Evolutionary conservation across 1,139 yeast genomes (phyloP), one percentile per base, ranked within the genome.

Genomic region (Blastobotrys arbuscula): DNA sequence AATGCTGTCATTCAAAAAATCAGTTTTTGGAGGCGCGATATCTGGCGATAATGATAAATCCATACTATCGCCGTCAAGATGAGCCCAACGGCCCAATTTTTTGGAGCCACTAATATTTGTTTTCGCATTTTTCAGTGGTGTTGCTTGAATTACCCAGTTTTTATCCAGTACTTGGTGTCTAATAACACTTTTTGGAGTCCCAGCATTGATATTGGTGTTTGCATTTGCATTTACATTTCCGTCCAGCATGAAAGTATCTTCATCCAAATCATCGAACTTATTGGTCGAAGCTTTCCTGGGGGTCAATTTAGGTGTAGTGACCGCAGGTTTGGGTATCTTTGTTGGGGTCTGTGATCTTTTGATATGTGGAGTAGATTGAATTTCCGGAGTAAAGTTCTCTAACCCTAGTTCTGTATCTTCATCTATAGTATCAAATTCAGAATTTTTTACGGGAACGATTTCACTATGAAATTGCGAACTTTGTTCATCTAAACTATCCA

Each of bases 101-200:
- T 15, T 39, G 5, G 15, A 20, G 39, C 28, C 38, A 44, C 38
- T 28, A 39, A 31, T 3, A 55, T 43, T 36, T 45, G 33, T 15
- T 13, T 16, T 19, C 7, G 6, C 20, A 31, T 42, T 37, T 15
- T 49, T 42, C 24, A 39, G 48, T 10, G 71, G 71, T 9, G 71
- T 67, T 9, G 61, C 68, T 44, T 65, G 68, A 26, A 67, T 50
- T 10, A 63, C 58, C 71, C 70, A 68, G 45, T 61, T 64, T 44
- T 59, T 57, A 52, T 67, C 66, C 35, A 67, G 57, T 5, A 67
- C 69, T 24, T 66, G 65, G 47, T 68, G 72, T 6, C 67, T 52
- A n/a, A 68, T 21, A 3, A 49, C 35, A 16, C 44, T 38, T 24
- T 19, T 36, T 12, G 51, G 26, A 13, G 34, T 24, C 15, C n/a